phyloP scores from a whole-genome alignment of 1,284 basidiomycete genomes.

The Sporisorium exsertum region DNA sequence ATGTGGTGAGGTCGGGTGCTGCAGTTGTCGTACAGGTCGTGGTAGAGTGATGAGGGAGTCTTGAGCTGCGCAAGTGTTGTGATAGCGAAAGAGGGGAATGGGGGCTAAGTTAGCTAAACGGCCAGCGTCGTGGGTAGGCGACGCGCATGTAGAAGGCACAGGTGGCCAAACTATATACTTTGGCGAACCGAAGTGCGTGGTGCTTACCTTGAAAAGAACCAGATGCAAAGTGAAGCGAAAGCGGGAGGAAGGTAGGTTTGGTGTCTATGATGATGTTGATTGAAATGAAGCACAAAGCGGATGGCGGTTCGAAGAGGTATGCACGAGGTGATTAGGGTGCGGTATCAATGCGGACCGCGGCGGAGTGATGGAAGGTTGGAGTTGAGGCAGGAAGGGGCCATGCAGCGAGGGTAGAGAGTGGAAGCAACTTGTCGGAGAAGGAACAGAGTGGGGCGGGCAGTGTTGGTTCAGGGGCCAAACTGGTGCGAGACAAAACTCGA shows the following conservation, averaged over 20 bases:
- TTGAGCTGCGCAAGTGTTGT: background rate
- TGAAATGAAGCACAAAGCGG: background rate
- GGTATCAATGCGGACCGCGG: conserved; percentile 23
- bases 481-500: conserved; percentile 10
- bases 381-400: conserved; percentile 16
- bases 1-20: background rate
- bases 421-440: conserved; percentile 12
- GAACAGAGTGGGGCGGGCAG: background rate
- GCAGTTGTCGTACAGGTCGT: conserved; percentile 7
- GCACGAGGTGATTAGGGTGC: conserved; percentile 18
- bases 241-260: conserved; percentile 33
- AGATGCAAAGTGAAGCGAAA: conserved; percentile 27
- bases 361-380: background rate
- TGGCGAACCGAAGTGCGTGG: background rate
- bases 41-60: background rate
- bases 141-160: conserved; percentile 8
- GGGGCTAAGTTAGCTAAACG: conserved; percentile 11
- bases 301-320: background rate
- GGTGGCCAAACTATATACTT: conserved; percentile 17
- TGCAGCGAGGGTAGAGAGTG: background rate
- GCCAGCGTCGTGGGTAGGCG: conserved; percentile 15
- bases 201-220: conserved; percentile 8
- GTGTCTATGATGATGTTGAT: background rate
- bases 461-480: conserved; percentile 26
- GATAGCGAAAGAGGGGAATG: background rate